Percentiles rank a stretch among this genome's conserved stretches.
Evolutionary conservation across 306 rosid genomes (phyloP).

Genomic region (cucumber (Cucumis sativus)): DNA sequence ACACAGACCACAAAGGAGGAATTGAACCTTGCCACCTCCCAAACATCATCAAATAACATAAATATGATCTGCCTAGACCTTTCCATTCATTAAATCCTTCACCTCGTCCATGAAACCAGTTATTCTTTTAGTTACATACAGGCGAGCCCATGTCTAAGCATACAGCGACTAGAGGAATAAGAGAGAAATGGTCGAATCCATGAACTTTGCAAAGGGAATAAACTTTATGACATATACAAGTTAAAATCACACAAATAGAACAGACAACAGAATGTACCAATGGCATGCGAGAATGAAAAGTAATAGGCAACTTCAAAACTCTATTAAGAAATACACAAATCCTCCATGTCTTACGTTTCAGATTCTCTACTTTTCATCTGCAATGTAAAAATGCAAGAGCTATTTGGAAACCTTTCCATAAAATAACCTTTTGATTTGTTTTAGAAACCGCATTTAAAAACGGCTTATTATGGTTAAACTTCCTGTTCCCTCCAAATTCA

Average conservation of each 20-base stretch:
- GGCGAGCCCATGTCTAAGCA: neutral
- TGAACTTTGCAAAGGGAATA: neutral
- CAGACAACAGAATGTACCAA: neutral
- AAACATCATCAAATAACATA: neutral
- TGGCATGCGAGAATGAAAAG: neutral
- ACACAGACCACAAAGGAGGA: neutral
- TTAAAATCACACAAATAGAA: neutral
- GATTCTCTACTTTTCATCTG: neutral
- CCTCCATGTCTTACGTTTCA: neutral
- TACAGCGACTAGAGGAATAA: neutral
- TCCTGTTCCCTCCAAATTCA: neutral
- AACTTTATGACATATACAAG: neutral
- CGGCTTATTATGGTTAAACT: neutral
- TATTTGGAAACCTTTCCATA: neutral
- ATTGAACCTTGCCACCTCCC: neutral
- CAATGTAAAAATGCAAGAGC: neutral
- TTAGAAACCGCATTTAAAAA: neutral
- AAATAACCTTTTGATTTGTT: neutral
- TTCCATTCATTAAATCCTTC: neutral
- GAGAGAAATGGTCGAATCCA: neutral
- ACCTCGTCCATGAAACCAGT: neutral
- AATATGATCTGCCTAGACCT: neutral
- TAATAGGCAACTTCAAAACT: neutral
- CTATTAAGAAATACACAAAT: neutral
- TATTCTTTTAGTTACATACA: neutral